These are phyloP conservation scores for Globisporangium nagaii DNA, from an alignment of 352 stramenopile genomes.

Conservation along the genomic window DNA sequence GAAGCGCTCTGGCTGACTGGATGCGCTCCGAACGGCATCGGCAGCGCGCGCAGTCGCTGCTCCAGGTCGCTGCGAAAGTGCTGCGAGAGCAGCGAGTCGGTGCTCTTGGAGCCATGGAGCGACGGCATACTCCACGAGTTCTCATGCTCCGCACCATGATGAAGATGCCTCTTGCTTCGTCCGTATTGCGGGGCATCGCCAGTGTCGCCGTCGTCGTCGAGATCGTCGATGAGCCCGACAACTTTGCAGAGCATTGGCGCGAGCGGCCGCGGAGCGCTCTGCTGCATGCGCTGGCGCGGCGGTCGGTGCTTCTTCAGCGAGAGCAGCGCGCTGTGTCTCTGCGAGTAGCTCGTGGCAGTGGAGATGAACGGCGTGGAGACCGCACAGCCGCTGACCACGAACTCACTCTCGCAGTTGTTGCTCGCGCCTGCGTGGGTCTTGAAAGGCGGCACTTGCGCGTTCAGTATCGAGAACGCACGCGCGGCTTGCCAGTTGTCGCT, in stretches of 20 bases:
- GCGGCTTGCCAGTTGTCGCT: not conserved
- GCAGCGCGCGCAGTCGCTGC: not conserved
- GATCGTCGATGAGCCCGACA: not conserved
- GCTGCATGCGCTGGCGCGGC: not conserved
- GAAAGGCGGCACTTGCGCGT: not conserved
- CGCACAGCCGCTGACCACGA: not conserved
- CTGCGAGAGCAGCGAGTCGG: not conserved
- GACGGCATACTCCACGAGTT: not conserved
- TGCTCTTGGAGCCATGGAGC: not conserved
- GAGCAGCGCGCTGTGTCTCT: no score
- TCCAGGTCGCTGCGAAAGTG: not conserved
- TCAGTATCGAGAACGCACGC: not conserved
- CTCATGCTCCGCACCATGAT: not conserved
- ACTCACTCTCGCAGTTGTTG: not conserved
- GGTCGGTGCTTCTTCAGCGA: no score
- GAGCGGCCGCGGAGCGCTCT: not conserved
- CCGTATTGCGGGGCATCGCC: no score
- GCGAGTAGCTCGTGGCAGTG: not conserved
- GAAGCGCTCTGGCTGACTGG: not conserved
- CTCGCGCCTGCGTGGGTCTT: not conserved
- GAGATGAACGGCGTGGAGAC: not conserved
- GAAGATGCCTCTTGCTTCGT: not conserved
- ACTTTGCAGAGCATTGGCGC: not conserved
- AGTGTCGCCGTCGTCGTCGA: not conserved
- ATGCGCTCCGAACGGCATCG: not conserved